Base-by-base conservation (phyloP, 2,329 filamentous ascomycete genomes). In the Sporothrix globosa region DNA sequence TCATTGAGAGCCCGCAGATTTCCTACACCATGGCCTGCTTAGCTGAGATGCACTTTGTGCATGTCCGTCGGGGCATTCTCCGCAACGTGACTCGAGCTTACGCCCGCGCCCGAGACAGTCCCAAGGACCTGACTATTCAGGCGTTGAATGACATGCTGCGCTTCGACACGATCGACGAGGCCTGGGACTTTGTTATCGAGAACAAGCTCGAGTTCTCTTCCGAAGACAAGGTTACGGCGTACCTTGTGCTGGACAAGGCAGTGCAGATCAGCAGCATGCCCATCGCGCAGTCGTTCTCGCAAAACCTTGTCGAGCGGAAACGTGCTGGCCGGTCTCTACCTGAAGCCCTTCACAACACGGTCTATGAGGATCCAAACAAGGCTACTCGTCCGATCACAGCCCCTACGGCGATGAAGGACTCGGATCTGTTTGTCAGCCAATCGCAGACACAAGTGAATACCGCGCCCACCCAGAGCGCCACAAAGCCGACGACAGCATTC, bases 21-120 rank as follows among this genome's bases (percentile, higher is more conserved):
- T 90, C 89, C 0, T 91, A 91, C 75, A 90, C 87, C 0, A 90
- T 91, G 87, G 89, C 88, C 17, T 91, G 89, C 74, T 86, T 91
- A 72, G 88, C 88, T 7, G 88, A 91, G 75, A 86, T 88, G n/a
- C 87, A 90, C 75, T 90, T 91, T 71, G 85, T 86, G 53, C 82
- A 83, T 48, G 80, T 90, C 44, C 87, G 89, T 53, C 86, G 87
- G 69, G 83, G 84, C 14, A 85, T 89, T 19, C 77, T 91, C 21
- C 83, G 83, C 69, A 84, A 85, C 19, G 79, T 90, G 27, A 83
- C 85, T 67, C 82, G 80, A 69, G 83, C 85, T 1, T 87, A 89
- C 72, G 82, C 85, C 1, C 83, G 87, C 70, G 85, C 86, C 30
- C 83, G 86, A 71, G 85, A 86, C 67, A 82, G 84, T 6, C 83